Conservation (phyloP, 148 eudicot genomes). For the Fagopyrum tataricum region DNA sequence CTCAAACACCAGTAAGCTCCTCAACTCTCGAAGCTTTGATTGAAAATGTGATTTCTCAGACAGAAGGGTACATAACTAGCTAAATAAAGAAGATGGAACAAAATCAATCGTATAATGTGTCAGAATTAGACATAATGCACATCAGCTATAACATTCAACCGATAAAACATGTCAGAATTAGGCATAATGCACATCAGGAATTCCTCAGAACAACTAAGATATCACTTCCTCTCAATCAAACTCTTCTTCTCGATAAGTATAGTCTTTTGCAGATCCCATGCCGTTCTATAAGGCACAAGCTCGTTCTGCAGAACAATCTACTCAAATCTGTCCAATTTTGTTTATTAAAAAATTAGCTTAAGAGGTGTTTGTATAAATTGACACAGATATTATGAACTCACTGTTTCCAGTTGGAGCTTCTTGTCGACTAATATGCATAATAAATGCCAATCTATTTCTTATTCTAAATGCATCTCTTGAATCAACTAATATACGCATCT, state of each 20-base stretch:
- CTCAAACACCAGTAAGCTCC: slow-evolving; percentile 92
- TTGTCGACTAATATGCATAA: neutral
- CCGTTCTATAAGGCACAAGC: slow-evolving; percentile 62
- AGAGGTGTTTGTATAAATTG: neutral
- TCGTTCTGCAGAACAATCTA: slow-evolving; percentile 56
- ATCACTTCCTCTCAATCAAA: slow-evolving; percentile 47
- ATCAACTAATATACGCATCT: too few species aligned
- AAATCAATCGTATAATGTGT: slow-evolving; percentile 20
- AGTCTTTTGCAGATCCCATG: slow-evolving; percentile 86
- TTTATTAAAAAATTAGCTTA: neutral
- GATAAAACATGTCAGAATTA: slow-evolving; percentile 32
- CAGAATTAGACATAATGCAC: neutral
- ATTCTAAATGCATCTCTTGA: too few species aligned
- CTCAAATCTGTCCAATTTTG: slow-evolving; percentile 43
- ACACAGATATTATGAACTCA: neutral
- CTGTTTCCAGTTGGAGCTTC: neutral
- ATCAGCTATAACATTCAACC: neutral
- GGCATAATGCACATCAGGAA: too few species aligned
- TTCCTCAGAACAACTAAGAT: slow-evolving; percentile 61
- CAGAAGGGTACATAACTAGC: slow-evolving; percentile 91
- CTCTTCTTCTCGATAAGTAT: slow-evolving; percentile 54
- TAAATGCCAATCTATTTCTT: too few species aligned
- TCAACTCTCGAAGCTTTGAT: slow-evolving; percentile 59
- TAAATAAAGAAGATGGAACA: slow-evolving; percentile 27
- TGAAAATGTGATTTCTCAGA: slow-evolving; percentile 69